A percentile compares a stretch with the other conserved stretches of the same genome.
These are phyloP conservation scores for Tylopilus rubrobrunneus DNA, from an alignment of 768 basidiomycete genomes.

Conservation along the genomic window DNA sequence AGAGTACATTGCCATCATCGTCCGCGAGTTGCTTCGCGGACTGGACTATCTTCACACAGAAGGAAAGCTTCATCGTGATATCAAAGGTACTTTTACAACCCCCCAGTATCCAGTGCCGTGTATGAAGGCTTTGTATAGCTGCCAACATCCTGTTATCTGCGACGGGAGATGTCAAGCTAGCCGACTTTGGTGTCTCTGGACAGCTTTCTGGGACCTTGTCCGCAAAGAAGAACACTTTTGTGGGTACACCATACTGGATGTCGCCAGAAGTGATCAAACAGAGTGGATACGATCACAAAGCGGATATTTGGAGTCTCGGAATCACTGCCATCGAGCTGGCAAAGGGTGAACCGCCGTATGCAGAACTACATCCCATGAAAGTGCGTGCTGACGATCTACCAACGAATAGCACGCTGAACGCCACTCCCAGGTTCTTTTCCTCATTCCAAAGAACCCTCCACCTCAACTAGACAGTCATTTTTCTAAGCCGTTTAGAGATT, in stretches of 20 bases:
- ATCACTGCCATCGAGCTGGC: conserved; percentile 98
- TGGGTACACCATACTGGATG: conserved; percentile 99
- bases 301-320: conserved; percentile 98
- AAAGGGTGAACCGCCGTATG: conserved; percentile 96
- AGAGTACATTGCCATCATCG: conserved; percentile 98
- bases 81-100: conserved; percentile 68
- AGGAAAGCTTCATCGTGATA: conserved; percentile 98
- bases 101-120: no score
- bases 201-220: conserved; percentile 91
- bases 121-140: conserved; percentile 42
- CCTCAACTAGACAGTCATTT: conserved; percentile 88
- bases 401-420: background rate
- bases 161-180: conserved; percentile 92
- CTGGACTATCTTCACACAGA: conserved; percentile 95
- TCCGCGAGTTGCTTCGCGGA: conserved; percentile 86
- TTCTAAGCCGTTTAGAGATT: conserved; percentile 90
- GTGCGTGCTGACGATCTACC: conserved; percentile 37
- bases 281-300: conserved; percentile 98
- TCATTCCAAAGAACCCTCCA: conserved; percentile 97
- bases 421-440: conserved; percentile 75
- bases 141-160: conserved; percentile 93
- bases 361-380: conserved; percentile 99
- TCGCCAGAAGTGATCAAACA: conserved; percentile 99
- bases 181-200: conserved; percentile 98
- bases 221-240: conserved; percentile 97